Percentiles rank a stretch among this genome's conserved stretches.
Evolutionary conservation across 2,329 filamentous ascomycete genomes (phyloP).

Genomic region (Acrodontium crateriforme): DNA sequence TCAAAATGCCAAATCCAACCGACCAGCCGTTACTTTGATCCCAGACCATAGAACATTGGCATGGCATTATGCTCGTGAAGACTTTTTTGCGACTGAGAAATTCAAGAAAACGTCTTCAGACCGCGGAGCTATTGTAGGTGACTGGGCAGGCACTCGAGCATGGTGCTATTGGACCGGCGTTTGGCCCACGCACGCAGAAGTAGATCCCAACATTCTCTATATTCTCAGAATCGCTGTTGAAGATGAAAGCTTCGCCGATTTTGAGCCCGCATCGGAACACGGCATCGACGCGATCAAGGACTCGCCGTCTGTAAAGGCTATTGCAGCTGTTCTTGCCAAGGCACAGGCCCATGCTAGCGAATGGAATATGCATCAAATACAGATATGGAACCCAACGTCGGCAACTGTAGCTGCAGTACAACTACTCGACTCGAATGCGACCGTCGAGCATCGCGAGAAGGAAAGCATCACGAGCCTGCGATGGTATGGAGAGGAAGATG

Average conservation of each 20-base stretch:
- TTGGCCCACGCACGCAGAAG: conserved; percentile 43
- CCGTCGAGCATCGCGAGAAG: conserved; percentile 43
- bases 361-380: conserved; percentile 57
- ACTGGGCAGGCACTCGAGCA: conserved; percentile 39
- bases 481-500: conserved; percentile 48
- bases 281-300: conserved; percentile 7
- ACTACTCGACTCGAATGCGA: conserved; percentile 33
- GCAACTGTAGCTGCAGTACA: conserved; percentile 28
- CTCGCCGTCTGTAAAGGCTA: conserved; percentile 29
- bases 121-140: conserved; percentile 48
- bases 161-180: conserved; percentile 63
- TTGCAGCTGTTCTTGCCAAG: conserved; percentile 50
- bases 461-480: conserved; percentile 58
- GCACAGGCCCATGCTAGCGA: conserved; percentile 57
- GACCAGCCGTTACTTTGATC: conserved; percentile 48
- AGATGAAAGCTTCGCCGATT: conserved; percentile 22
- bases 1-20: conserved; percentile 7
- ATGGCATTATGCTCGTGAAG: conserved; percentile 72
- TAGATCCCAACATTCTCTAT: conserved; percentile 51
- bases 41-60: conserved; percentile 54
- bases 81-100: conserved; percentile 56
- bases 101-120: conserved; percentile 39
- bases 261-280: conserved; percentile 12
- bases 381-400: conserved; percentile 71
- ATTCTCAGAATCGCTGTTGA: conserved; percentile 58